Evolutionary conservation across 768 basidiomycete genomes (phyloP).

Genomic region (Podaxis sp.): DNA sequence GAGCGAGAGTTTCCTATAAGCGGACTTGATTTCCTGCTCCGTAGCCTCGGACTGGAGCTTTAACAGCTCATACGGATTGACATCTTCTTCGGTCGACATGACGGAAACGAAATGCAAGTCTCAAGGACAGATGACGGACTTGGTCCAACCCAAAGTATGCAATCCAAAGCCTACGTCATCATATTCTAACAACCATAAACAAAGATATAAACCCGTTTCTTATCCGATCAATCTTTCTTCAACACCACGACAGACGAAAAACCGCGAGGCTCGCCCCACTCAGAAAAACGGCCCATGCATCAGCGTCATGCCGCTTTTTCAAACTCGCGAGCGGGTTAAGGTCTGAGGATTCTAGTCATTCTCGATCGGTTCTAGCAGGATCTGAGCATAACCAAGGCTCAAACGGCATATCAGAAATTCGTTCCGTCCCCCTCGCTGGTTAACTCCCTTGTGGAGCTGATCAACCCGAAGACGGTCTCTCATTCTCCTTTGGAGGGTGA

Average conservation of each 20-base stretch:
- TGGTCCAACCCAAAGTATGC: not conserved
- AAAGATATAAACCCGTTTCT: not conserved
- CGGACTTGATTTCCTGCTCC: slow-evolving; percentile 76
- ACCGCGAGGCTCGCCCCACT: slow-evolving; percentile 69
- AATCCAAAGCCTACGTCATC: not conserved
- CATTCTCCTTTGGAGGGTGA: slow-evolving; percentile 36
- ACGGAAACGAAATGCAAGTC: not conserved
- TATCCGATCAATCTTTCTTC: slow-evolving; percentile 7
- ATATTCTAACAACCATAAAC: slow-evolving; percentile 4
- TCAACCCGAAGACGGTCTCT: slow-evolving; percentile 1
- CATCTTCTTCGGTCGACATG: slow-evolving; percentile 47
- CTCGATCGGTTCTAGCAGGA: slow-evolving; percentile 63
- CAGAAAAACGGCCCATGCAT: slow-evolving; percentile 29
- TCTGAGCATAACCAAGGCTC: slow-evolving; percentile 50
- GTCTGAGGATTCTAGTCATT: slow-evolving; percentile 75
- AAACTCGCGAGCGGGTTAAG: slow-evolving; percentile 74
- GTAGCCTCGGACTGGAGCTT: slow-evolving; percentile 61
- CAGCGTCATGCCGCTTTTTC: slow-evolving; percentile 15
- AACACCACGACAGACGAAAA: slow-evolving; percentile 43
- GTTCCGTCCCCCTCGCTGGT: slow-evolving; percentile 16
- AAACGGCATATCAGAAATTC: slow-evolving; percentile 71
- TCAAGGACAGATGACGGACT: not conserved
- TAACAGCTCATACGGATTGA: slow-evolving; percentile 74
- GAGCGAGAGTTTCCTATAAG: slow-evolving; percentile 76
- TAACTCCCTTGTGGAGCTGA: slow-evolving; percentile 3